Conservation (phyloP, 2,329 filamentous ascomycete genomes). For the Colletotrichum sp. region DNA sequence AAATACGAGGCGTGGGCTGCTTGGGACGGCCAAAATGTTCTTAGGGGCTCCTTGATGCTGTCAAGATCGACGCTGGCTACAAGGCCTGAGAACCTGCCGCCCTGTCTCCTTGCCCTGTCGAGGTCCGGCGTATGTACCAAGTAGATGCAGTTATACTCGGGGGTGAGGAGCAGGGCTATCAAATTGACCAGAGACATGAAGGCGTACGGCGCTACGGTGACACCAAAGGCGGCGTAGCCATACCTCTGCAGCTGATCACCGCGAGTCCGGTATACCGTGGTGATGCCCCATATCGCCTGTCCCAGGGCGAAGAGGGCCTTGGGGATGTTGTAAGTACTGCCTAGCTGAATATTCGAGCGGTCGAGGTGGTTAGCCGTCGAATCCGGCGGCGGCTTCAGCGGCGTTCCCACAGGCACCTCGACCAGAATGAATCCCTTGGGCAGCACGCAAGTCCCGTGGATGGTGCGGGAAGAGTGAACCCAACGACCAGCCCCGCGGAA, state of each 20-base stretch:
- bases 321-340: slow-evolving; percentile 22
- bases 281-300: slow-evolving; percentile 25
- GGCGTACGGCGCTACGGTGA: slow-evolving; percentile 32
- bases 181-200: slow-evolving; percentile 34
- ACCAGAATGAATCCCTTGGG: slow-evolving; percentile 16
- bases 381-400: slow-evolving; percentile 17
- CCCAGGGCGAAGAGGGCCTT: slow-evolving; percentile 22
- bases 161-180: slow-evolving; percentile 27
- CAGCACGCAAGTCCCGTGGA: slow-evolving; percentile 11
- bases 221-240: slow-evolving; percentile 35
- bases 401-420: slow-evolving; percentile 16
- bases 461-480: slow-evolving; percentile 16
- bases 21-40: slow-evolving; percentile 14
- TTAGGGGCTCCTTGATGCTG: slow-evolving; percentile 2
- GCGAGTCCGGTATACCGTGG: slow-evolving; percentile 27
- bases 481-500: slow-evolving; percentile 14
- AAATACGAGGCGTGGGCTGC: background rate
- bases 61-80: slow-evolving; percentile 17
- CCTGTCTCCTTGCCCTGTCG: slow-evolving; percentile 5
- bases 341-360: slow-evolving; percentile 8
- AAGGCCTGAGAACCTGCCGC: slow-evolving; percentile 6
- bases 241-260: slow-evolving; percentile 29
- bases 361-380: background rate
- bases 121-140: slow-evolving; percentile 25
- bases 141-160: slow-evolving; percentile 31